A percentile compares a stretch with the other conserved stretches of the same genome.
Conservation (phyloP, 164 flowering plant species). For the Aristolochia californica region DNA sequence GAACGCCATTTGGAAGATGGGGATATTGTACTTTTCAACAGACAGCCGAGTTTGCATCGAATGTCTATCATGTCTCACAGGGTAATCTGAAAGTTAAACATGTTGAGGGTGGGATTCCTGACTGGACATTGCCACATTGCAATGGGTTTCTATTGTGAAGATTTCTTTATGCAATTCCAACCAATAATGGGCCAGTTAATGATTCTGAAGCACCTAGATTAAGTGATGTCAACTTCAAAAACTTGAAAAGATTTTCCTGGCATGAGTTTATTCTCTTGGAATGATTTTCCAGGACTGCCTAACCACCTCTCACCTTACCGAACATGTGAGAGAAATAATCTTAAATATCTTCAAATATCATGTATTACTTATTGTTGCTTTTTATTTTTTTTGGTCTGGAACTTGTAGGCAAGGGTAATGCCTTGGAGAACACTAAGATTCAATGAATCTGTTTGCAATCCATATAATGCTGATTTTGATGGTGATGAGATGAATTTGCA, state of each 20-base stretch:
- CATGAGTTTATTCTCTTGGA: too few species aligned
- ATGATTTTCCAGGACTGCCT: too few species aligned
- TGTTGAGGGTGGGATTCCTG: neutral
- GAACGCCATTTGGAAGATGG: slow-evolving; percentile 96
- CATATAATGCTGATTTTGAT: slow-evolving; percentile 99
- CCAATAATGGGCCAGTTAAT: too few species aligned
- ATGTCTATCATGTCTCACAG: slow-evolving; percentile 98
- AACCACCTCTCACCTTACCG: too few species aligned
- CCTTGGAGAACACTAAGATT: slow-evolving; percentile 96
- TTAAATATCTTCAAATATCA: too few species aligned
- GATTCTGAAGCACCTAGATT: too few species aligned
- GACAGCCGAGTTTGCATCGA: slow-evolving; percentile 97
- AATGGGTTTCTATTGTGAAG: too few species aligned
- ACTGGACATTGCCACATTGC: too few species aligned
- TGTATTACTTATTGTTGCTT: neutral
- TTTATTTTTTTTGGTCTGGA: neutral
- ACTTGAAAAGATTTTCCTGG: too few species aligned
- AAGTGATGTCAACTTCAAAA: too few species aligned
- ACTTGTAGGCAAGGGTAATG: slow-evolving; percentile 78
- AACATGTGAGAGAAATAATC: too few species aligned
- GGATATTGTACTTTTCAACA: slow-evolving; percentile 80
- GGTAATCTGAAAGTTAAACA: slow-evolving; percentile 27
- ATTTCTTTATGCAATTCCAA: too few species aligned
- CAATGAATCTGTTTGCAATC: slow-evolving; percentile 97
- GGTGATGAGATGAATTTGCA: slow-evolving; percentile 99